A percentile compares a stretch with the other conserved stretches of the same genome.
Evolutionary conservation across 2,329 filamentous ascomycete species (phyloP).

Genomic region (Phyllosticta citrichinensis): DNA sequence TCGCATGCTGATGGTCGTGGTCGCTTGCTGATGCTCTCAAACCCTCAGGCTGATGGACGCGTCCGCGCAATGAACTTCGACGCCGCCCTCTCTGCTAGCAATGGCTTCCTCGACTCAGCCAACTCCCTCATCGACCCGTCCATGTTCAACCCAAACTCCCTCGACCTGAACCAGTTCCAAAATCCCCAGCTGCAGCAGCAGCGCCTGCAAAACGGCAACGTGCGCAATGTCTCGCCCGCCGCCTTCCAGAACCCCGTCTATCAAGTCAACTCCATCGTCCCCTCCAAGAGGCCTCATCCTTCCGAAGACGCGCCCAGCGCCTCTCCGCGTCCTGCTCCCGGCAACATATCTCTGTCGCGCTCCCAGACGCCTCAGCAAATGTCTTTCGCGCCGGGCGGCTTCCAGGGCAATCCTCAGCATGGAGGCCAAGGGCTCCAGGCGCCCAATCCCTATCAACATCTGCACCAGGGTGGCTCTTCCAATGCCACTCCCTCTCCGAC

Average conservation of each 20-base stretch:
- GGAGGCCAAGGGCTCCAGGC: slow-evolving; percentile 48
- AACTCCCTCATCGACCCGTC: slow-evolving; percentile 27
- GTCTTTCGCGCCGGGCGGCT: slow-evolving; percentile 53
- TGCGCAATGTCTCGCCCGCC: slow-evolving; percentile 49
- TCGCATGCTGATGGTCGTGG: slow-evolving; percentile 8
- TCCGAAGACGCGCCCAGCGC: slow-evolving; percentile 75
- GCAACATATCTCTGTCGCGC: slow-evolving; percentile 48
- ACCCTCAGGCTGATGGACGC: slow-evolving; percentile 10
- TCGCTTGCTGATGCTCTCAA: slow-evolving; percentile 8
- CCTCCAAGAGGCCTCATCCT: slow-evolving; percentile 76
- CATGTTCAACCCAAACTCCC: slow-evolving; percentile 25
- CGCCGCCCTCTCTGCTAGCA: slow-evolving; percentile 12
- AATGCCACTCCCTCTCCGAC: slow-evolving; percentile 90
- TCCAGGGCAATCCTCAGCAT: slow-evolving; percentile 42
- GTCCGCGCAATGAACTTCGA: slow-evolving; percentile 13
- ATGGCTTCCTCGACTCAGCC: slow-evolving; percentile 14
- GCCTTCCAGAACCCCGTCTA: slow-evolving; percentile 69
- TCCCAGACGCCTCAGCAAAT: slow-evolving; percentile 85
- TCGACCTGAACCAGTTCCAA: slow-evolving; percentile 44
- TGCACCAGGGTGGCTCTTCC: slow-evolving; percentile 67
- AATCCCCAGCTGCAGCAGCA: slow-evolving; percentile 25
- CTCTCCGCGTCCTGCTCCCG: slow-evolving; percentile 60
- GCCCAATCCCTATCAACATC: slow-evolving; percentile 68
- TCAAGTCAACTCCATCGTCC: slow-evolving; percentile 76
- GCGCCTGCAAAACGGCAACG: slow-evolving; percentile 70